Evolutionary conservation across 306 rosid species (phyloP).

Genomic region (Quercus suber): DNA sequence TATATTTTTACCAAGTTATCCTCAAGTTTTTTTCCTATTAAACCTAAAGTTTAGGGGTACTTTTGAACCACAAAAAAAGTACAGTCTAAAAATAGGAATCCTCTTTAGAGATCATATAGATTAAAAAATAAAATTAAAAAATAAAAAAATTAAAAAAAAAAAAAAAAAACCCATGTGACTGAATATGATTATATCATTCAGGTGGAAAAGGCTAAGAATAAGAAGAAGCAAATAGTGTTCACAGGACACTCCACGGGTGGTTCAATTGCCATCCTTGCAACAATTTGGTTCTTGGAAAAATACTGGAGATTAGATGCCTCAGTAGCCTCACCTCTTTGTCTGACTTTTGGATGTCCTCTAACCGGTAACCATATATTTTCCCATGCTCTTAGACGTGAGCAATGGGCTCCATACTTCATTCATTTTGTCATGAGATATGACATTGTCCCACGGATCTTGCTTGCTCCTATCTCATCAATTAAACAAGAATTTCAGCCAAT

Average conservation of each 20-base stretch:
- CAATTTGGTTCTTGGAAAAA: constrained; percentile 58
- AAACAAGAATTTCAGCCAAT: constrained; percentile 37
- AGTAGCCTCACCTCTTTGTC: constrained; percentile 25
- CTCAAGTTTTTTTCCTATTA: too few relatives aligned
- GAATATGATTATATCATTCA: constrained; percentile 12
- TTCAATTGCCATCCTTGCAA: constrained; percentile 57
- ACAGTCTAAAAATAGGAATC: too few relatives aligned
- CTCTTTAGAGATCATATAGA: too few relatives aligned
- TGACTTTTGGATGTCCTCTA: constrained; percentile 81
- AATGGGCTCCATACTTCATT: constrained; percentile 54
- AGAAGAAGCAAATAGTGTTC: constrained; percentile 43
- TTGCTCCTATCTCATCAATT: constrained; percentile 57
- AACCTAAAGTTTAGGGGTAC: too few relatives aligned
- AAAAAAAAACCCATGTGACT: too few relatives aligned
- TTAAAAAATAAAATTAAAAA: too few relatives aligned
- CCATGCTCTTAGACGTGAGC: constrained; percentile 76
- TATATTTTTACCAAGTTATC: too few relatives aligned
- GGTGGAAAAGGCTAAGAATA: constrained; percentile 36
- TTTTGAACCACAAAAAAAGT: too few relatives aligned
- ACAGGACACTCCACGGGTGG: constrained; percentile 77
- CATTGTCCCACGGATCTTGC: constrained; percentile 58
- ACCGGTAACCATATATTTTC: constrained; percentile 59
- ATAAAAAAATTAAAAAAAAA: too few relatives aligned
- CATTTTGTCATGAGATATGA: constrained; percentile 54
- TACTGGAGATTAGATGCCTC: background rate